Percentiles rank a stretch among this genome's conserved stretches.
These are phyloP conservation scores for Calophaca sinica DNA, from an alignment of 306 rosid species.

Conservation along the genomic window DNA sequence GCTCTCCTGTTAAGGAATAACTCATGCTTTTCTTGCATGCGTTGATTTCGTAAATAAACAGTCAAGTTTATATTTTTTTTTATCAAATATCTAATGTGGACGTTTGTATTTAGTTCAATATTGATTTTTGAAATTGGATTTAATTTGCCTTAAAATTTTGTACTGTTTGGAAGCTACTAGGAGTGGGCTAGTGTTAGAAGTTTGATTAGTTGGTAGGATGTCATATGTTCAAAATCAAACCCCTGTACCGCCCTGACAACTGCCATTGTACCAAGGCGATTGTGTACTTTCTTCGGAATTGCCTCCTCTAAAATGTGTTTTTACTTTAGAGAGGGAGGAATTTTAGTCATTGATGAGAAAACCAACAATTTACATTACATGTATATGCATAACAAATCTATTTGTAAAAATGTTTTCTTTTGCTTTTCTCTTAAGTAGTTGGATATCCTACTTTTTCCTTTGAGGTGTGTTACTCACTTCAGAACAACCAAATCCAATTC, in stretches of 20 bases:
- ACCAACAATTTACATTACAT: background rate
- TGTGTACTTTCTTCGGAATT: conserved; percentile 14
- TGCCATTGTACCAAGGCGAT: conserved; percentile 8
- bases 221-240: conserved; percentile 16
- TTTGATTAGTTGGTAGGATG: conserved; percentile 33
- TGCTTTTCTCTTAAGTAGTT: background rate
- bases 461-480: background rate
- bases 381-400: background rate
- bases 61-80: background rate
- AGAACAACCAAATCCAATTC: background rate
- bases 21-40: background rate
- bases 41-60: conserved; percentile 6
- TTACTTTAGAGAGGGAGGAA: background rate
- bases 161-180: background rate
- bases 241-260: background rate
- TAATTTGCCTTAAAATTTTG: conserved; percentile 7
- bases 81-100: background rate
- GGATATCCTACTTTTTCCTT: background rate
- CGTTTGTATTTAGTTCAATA: conserved; percentile 14
- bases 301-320: background rate
- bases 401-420: background rate
- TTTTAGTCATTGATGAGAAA: background rate
- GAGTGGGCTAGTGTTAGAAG: background rate
- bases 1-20: conserved; percentile 11
- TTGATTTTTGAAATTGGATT: conserved; percentile 16